These are phyloP conservation scores for Aspergillus intermedius DNA, from an alignment of 2,329 filamentous ascomycete species.

Conservation along the genomic window DNA sequence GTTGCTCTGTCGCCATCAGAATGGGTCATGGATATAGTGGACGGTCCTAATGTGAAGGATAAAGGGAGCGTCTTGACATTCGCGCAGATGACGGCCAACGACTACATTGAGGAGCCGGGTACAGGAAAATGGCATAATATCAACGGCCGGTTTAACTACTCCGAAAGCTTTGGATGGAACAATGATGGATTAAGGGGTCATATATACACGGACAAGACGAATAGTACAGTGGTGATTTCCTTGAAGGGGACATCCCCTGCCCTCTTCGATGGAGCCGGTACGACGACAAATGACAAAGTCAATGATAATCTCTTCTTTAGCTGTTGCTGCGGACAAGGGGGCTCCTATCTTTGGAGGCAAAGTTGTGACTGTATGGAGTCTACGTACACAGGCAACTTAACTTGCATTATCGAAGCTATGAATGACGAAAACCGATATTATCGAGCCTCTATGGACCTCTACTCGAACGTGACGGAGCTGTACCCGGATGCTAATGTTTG, in stretches of 20 bases:
- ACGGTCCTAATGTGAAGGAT: slow-evolving; percentile 75
- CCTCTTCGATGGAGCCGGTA: slow-evolving; percentile 93
- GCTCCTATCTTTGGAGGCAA: slow-evolving; percentile 80
- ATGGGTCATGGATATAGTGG: slow-evolving; percentile 75
- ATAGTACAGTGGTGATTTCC: slow-evolving; percentile 82
- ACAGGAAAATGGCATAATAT: slow-evolving; percentile 79
- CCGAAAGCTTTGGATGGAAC: slow-evolving; percentile 88
- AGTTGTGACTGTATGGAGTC: slow-evolving; percentile 88
- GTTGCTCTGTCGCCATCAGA: slow-evolving; percentile 63
- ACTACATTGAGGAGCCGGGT: slow-evolving; percentile 69
- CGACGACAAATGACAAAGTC: slow-evolving; percentile 92
- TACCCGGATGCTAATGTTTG: slow-evolving; percentile 82
- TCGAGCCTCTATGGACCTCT: slow-evolving; percentile 78
- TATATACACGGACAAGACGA: slow-evolving; percentile 79
- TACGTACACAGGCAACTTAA: slow-evolving; percentile 86
- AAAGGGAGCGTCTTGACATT: slow-evolving; percentile 77
- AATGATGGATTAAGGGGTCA: slow-evolving; percentile 83
- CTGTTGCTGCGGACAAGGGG: slow-evolving; percentile 93
- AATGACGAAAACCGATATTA: slow-evolving; percentile 86
- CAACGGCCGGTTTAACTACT: slow-evolving; percentile 72
- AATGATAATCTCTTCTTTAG: slow-evolving; percentile 98
- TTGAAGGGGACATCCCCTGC: slow-evolving; percentile 87
- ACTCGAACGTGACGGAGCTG: slow-evolving; percentile 81
- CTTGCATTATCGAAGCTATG: slow-evolving; percentile 71
- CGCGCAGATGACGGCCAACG: slow-evolving; percentile 81